phyloP scores from a whole-genome alignment of 2,329 filamentous ascomycete genomes.

The Pseudocercospora vitis region DNA sequence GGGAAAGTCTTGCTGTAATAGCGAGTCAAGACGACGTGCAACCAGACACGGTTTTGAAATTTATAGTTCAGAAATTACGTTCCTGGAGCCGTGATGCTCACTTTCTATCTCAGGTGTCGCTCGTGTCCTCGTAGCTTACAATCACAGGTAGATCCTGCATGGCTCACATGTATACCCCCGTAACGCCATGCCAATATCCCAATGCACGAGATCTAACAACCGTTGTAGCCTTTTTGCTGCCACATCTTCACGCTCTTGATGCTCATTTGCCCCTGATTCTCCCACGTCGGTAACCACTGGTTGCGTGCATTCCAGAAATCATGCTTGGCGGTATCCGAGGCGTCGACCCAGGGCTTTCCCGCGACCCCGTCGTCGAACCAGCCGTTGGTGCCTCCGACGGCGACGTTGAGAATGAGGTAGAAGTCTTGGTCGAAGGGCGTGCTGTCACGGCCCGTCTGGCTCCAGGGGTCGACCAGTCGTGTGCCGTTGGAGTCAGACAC shows the following conservation, averaged over 20 bases:
- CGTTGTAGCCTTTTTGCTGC: constrained; percentile 52
- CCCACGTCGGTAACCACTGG: constrained; percentile 42
- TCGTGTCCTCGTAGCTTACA: constrained; percentile 16
- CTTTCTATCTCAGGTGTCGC: background rate
- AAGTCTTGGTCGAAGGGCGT: constrained; percentile 47
- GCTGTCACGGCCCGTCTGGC: constrained; percentile 37
- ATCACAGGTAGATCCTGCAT: background rate
- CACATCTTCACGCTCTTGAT: constrained; percentile 48
- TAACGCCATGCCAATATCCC: constrained; percentile 11
- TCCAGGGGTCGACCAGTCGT: constrained; percentile 41
- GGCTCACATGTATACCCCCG: background rate
- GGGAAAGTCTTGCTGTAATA: no score
- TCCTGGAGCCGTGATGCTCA: background rate
- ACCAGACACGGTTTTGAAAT: no score
- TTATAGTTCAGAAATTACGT: background rate
- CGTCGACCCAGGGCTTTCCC: constrained; percentile 78
- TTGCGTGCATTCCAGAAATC: constrained; percentile 68
- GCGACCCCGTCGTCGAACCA: constrained; percentile 75
- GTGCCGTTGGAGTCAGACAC: constrained; percentile 39
- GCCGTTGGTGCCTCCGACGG: constrained; percentile 51
- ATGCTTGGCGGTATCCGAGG: constrained; percentile 62
- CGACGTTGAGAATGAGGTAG: constrained; percentile 45
- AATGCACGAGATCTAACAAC: constrained; percentile 38
- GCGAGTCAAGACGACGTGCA: no score
- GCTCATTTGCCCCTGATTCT: constrained; percentile 42